phyloP scores from a whole-genome alignment of 2,329 filamentous ascomycete species.

The Diaporthe eres region DNA sequence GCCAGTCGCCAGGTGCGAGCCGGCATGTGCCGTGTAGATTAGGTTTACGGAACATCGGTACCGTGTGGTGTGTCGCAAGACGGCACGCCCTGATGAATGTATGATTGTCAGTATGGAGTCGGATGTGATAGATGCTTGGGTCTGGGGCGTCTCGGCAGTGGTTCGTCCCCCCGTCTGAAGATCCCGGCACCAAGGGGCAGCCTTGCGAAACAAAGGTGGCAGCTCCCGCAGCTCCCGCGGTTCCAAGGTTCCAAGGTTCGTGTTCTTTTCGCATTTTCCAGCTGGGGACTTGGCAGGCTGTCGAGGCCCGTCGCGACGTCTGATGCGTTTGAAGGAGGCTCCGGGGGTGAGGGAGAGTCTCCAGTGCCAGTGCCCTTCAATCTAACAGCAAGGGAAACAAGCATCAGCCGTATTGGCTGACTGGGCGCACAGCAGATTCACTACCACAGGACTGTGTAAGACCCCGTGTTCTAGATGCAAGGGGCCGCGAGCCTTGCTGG shows the following conservation, averaged over 20 bases:
- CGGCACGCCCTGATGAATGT: not conserved
- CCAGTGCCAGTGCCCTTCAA: slow-evolving; percentile 13
- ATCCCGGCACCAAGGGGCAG: slow-evolving; percentile 24
- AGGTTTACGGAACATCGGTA: slow-evolving; percentile 10
- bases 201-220: slow-evolving; percentile 32
- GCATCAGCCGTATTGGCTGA: not conserved
- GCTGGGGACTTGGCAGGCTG: slow-evolving; percentile 16
- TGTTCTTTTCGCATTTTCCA: slow-evolving; percentile 15
- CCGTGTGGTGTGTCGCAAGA: slow-evolving; percentile 14
- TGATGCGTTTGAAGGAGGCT: slow-evolving; percentile 29
- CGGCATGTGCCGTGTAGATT: slow-evolving; percentile 18
- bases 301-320: slow-evolving; percentile 23
- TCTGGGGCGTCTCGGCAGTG: slow-evolving; percentile 29
- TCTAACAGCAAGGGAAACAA: not conserved
- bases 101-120: slow-evolving; percentile 31
- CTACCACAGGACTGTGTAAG: not conserved
- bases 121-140: slow-evolving; percentile 24
- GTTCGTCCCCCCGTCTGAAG: slow-evolving; percentile 21
- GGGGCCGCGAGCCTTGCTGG: slow-evolving; percentile 15
- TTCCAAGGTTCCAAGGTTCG: slow-evolving; percentile 20
- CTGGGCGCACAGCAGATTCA: not conserved
- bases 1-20: not conserved
- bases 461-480: slow-evolving; percentile 17
- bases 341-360: not conserved
- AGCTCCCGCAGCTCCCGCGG: slow-evolving; percentile 20